Conservation (phyloP, 2,329 filamentous ascomycete genomes). For the Trichoderma simmonsii region DNA sequence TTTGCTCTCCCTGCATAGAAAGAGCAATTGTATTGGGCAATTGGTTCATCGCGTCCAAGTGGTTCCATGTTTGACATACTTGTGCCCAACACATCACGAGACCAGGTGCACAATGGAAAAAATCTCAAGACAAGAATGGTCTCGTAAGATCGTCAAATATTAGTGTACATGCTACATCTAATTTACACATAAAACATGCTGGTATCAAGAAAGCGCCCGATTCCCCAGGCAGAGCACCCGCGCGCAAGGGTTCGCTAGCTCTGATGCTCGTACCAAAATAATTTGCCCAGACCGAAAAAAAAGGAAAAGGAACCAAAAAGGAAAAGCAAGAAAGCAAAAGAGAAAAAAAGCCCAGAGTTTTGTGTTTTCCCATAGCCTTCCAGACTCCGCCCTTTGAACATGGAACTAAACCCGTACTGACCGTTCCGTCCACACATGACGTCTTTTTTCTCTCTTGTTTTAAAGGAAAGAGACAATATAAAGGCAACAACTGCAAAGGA, state of each 20-base stretch:
- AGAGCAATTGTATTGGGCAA: not conserved
- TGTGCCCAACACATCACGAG: not conserved
- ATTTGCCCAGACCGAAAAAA: not conserved
- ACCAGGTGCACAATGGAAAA: not conserved
- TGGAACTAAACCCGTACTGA: not conserved
- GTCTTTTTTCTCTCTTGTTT: not conserved
- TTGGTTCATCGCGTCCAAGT: not conserved
- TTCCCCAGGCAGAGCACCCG: not conserved
- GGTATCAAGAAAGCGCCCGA: slow-evolving; percentile 12
- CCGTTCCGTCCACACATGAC: not conserved
- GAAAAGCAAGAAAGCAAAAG: not conserved
- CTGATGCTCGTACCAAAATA: not conserved
- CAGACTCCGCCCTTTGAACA: slow-evolving; percentile 7
- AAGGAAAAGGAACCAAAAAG: not conserved
- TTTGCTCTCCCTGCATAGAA: not conserved
- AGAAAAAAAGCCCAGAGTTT: not conserved
- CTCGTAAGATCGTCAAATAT: slow-evolving; percentile 8
- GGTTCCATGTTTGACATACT: not conserved
- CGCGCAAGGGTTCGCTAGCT: not conserved
- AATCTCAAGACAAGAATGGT: not conserved
- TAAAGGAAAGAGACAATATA: not conserved
- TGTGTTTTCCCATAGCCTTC: not conserved
- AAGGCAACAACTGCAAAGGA: not conserved
- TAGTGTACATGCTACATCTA: slow-evolving; percentile 16
- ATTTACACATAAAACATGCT: slow-evolving; percentile 15